Evolutionary conservation across 805 yeast species (phyloP).

Genomic region (Yamadazyma paraphyllophila): DNA sequence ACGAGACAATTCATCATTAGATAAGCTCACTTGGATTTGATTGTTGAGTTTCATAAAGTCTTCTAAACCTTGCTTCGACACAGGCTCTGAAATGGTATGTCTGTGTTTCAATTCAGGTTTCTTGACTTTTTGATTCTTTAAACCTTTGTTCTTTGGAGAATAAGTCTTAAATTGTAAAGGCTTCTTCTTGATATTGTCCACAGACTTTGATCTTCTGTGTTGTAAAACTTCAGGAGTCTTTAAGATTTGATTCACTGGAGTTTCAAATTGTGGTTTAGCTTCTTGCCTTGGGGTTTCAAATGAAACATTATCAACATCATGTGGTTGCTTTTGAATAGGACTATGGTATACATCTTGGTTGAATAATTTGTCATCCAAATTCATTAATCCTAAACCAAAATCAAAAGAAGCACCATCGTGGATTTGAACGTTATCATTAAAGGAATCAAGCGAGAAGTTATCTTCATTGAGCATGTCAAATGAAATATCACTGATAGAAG

Average conservation of each 20-base stretch:
- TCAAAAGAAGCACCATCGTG: conserved; percentile 5
- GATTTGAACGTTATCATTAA: neutral
- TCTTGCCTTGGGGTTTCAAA: conserved; percentile 20
- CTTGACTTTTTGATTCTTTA: conserved; percentile 11
- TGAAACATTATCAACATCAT: neutral
- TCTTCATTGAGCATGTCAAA: conserved; percentile 9
- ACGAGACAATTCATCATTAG: conserved; percentile 7
- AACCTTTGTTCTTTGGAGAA: conserved; percentile 9
- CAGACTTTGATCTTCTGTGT: conserved; percentile 28
- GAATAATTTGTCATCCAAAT: conserved; percentile 19
- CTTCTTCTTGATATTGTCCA: conserved; percentile 17
- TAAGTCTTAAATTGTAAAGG: conserved; percentile 20
- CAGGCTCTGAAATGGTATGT: conserved; percentile 24
- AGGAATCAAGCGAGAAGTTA: neutral
- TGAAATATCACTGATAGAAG: conserved; percentile 9
- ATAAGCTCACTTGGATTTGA: conserved; percentile 18
- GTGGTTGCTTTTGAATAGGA: conserved; percentile 1
- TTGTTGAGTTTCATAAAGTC: conserved; percentile 28
- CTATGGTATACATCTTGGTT: conserved; percentile 17
- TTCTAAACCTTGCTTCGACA: conserved; percentile 20
- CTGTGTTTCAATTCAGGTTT: conserved; percentile 19
- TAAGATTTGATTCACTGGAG: conserved; percentile 17
- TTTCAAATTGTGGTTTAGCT: conserved; percentile 23
- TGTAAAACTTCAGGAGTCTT: conserved; percentile 12
- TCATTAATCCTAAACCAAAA: conserved; percentile 31